phyloP scores from a whole-genome alignment of 2,329 filamentous ascomycete species.

The Albophoma yamanashiensis region DNA sequence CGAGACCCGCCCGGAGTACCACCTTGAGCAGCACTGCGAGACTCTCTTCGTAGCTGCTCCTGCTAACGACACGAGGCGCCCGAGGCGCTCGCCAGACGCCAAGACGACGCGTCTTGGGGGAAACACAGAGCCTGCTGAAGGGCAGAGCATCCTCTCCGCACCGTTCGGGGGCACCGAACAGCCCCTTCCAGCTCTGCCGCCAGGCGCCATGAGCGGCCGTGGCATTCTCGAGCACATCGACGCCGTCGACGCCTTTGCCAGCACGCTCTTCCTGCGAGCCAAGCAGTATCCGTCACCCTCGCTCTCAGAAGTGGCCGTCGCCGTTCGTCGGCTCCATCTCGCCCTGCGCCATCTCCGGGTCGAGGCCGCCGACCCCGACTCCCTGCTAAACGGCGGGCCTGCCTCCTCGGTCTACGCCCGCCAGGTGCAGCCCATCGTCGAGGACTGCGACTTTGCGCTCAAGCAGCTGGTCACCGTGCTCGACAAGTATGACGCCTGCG shows the following conservation, averaged over 20 bases:
- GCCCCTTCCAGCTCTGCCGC: not conserved
- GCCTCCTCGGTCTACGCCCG: conserved; percentile 32
- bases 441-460: conserved; percentile 44
- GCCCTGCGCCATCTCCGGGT: conserved; percentile 46
- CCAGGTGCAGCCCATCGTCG: conserved; percentile 40
- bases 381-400: conserved; percentile 35
- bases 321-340: conserved; percentile 42
- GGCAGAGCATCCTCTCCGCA: not conserved
- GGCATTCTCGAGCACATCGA: conserved; percentile 36
- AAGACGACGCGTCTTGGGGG: not conserved
- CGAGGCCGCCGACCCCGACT: conserved; percentile 46
- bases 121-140: not conserved
- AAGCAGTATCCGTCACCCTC: conserved; percentile 31
- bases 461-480: conserved; percentile 43
- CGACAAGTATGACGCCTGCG: conserved; percentile 29
- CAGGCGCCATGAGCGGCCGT: conserved; percentile 20
- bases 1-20: not conserved
- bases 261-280: conserved; percentile 42
- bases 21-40: too few relatives aligned
- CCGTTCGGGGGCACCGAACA: not conserved
- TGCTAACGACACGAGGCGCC: not conserved
- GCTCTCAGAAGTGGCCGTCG: conserved; percentile 38
- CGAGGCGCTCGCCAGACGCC: not conserved
- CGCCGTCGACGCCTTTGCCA: conserved; percentile 43
- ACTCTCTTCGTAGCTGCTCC: too few relatives aligned